Percentiles rank a stretch among this genome's conserved stretches.
Evolutionary conservation across 2,329 filamentous ascomycete genomes (phyloP).

Genomic region (Paraphoma sp.): DNA sequence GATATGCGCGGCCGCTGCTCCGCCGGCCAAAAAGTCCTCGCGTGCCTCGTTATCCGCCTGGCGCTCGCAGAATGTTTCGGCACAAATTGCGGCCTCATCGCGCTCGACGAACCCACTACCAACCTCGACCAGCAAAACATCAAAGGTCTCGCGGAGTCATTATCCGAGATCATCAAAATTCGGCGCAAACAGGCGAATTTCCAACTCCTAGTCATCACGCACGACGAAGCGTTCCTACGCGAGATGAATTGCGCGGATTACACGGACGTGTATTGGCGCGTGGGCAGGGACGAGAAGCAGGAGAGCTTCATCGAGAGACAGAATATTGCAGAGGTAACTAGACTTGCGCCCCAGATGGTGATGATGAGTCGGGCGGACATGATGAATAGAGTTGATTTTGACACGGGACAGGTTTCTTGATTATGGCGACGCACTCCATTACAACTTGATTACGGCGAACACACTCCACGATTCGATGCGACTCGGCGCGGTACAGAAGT

Average conservation of each 20-base stretch:
- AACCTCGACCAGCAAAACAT: slow-evolving; percentile 98
- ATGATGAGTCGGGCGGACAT: background rate
- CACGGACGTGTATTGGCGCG: slow-evolving; percentile 88
- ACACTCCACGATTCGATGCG: background rate
- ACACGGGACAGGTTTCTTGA: slow-evolving; percentile 17
- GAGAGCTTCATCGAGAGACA: slow-evolving; percentile 82
- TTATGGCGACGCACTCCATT: background rate
- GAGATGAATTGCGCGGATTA: slow-evolving; percentile 96
- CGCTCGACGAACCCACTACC: slow-evolving; percentile 95
- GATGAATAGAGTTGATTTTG: slow-evolving; percentile 6
- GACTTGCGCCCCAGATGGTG: background rate
- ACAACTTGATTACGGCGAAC: background rate
- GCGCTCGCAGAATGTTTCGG: slow-evolving; percentile 97
- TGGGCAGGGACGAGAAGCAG: slow-evolving; percentile 81
- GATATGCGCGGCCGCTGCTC: slow-evolving; percentile 99
- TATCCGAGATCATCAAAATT: slow-evolving; percentile 85
- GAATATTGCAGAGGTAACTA: slow-evolving; percentile 50
- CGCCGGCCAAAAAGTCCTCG: slow-evolving; percentile 94
- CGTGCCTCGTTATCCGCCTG: slow-evolving; percentile 95
- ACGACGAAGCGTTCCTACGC: slow-evolving; percentile 94
- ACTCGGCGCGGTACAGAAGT: background rate
- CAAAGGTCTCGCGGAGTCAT: slow-evolving; percentile 79
- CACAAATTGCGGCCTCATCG: slow-evolving; percentile 93
- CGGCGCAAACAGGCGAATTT: slow-evolving; percentile 90
- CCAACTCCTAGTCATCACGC: slow-evolving; percentile 97